Evolutionary conservation across 177 flowering plant species (phyloP), one percentile per base, ranked within the genome.

Genomic region (Vitis hybrid): DNA sequence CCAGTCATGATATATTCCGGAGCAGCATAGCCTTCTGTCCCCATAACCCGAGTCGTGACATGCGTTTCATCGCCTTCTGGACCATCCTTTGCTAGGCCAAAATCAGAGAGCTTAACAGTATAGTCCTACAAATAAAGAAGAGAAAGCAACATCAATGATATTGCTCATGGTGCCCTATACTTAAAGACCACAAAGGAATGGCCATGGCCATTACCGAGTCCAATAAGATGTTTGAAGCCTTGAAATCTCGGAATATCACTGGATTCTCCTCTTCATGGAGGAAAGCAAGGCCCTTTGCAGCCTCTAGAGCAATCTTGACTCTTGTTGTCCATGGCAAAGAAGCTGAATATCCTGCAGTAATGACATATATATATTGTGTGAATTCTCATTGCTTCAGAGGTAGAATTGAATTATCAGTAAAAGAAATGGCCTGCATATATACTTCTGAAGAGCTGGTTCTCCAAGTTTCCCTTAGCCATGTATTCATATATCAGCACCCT

Each of bases 11-110:
- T 67, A 63, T 92, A 94, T 57, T 94, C 98, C 0, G 97, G 98
- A 5, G 98, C 98, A 7, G 92, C 97, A 45, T 94, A 94, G 66
- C 98, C 98, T 9, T 88, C 80, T 0, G 98, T 94, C n/a, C 98
- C 98, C 95, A 94, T 90, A 10, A 93, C 83, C 1, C 93, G 77
- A 0, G 97, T 89, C 2, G 95, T 73, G 5, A 92, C 82, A 71
- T 91, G 93, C 0, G 90, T 86, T 1, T 92, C 79, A 29, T 89
- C 95, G 18, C 87, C 97, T 71, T 84, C 85, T 0, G 95, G 97
- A 2, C 97, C 97, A 20, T 92, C 97, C 59, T 75, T 92, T 0
- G 98, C 98, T 14, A 92, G 78, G 52, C 98, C 98, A 26, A 94
- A 94, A 76, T 94, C 98, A 3, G 98, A 91, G 3, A 94, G 83